Conservation (phyloP, 768 basidiomycete species). For the Jaapia argillacea region DNA sequence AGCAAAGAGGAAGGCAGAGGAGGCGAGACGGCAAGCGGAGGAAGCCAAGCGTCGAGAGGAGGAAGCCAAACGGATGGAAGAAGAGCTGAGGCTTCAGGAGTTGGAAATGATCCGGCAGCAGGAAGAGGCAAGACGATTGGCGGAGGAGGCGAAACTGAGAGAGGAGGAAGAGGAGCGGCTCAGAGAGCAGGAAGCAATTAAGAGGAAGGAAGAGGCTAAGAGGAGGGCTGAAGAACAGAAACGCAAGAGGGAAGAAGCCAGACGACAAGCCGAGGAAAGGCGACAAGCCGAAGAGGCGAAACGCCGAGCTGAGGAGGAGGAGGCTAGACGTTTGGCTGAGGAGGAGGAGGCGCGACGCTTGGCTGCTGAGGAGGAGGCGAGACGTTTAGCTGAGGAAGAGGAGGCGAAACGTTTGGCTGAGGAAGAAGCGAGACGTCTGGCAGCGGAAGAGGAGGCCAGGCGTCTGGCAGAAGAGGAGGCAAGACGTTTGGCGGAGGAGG, state of each 20-base stretch:
- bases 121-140: slow-evolving; percentile 5
- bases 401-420: slow-evolving; percentile 1
- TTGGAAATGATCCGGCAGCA: too few relatives aligned
- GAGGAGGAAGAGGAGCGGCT: slow-evolving; percentile 7
- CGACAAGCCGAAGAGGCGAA: slow-evolving; percentile 10
- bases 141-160: slow-evolving; percentile 5
- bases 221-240: too few relatives aligned
- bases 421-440: neutral
- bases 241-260: too few relatives aligned
- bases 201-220: slow-evolving; percentile 4
- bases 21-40: slow-evolving; percentile 5
- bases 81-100: slow-evolving; percentile 5
- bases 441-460: slow-evolving; percentile 4
- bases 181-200: slow-evolving; percentile 5
- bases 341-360: neutral
- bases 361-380: slow-evolving; percentile 1
- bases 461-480: slow-evolving; percentile 1
- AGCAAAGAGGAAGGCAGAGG: slow-evolving; percentile 6
- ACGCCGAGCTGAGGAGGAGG: neutral
- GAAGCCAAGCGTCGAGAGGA: slow-evolving; percentile 20
- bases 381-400: slow-evolving; percentile 3
- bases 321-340: slow-evolving; percentile 9
- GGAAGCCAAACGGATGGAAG: slow-evolving; percentile 20
- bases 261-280: neutral
- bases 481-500: slow-evolving; percentile 7